These are phyloP conservation scores for Ceratocystis albifundus DNA, from an alignment of 2,329 filamentous ascomycete genomes.

Conservation along the genomic window DNA sequence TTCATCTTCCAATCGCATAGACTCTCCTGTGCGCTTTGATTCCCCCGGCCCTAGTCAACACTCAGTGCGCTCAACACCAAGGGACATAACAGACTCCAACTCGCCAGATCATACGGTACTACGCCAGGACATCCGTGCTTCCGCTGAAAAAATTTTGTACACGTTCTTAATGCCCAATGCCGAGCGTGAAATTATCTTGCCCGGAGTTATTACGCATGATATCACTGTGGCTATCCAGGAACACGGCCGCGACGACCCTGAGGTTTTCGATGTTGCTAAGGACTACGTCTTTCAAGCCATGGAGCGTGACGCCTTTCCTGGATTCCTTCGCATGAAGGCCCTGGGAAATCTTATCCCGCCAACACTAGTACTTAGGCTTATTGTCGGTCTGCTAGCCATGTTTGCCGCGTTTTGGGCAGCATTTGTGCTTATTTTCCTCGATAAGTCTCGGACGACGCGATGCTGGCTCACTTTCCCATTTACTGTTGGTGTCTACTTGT, in stretches of 20 bases:
- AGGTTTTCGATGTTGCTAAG: slow-evolving; percentile 94
- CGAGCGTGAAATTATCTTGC: slow-evolving; percentile 89
- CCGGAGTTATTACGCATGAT: slow-evolving; percentile 71
- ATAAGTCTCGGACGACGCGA: slow-evolving; percentile 60
- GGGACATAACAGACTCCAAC: slow-evolving; percentile 59
- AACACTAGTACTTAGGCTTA: slow-evolving; percentile 73
- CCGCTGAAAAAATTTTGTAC: slow-evolving; percentile 97
- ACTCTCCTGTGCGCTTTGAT: slow-evolving; percentile 35
- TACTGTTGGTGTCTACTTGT: slow-evolving; percentile 76
- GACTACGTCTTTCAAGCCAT: slow-evolving; percentile 99
- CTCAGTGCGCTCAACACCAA: slow-evolving; percentile 44
- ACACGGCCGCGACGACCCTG: slow-evolving; percentile 83
- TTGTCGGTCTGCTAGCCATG: slow-evolving; percentile 72
- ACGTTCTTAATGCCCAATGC: slow-evolving; percentile 91
- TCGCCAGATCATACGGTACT: slow-evolving; percentile 75
- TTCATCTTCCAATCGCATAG: slow-evolving; percentile 7
- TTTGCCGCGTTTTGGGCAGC: slow-evolving; percentile 90
- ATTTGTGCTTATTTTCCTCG: slow-evolving; percentile 84
- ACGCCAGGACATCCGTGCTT: slow-evolving; percentile 81
- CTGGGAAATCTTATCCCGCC: slow-evolving; percentile 90
- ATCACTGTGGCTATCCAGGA: slow-evolving; percentile 85
- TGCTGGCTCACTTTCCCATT: slow-evolving; percentile 91
- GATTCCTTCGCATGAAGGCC: slow-evolving; percentile 88
- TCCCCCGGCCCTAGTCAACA: slow-evolving; percentile 41
- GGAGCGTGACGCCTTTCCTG: slow-evolving; percentile 98